Percentiles rank a stretch among this genome's conserved stretches.
Conservation (phyloP, 202 grass and related monocot species). For the Panicum hallii region DNA sequence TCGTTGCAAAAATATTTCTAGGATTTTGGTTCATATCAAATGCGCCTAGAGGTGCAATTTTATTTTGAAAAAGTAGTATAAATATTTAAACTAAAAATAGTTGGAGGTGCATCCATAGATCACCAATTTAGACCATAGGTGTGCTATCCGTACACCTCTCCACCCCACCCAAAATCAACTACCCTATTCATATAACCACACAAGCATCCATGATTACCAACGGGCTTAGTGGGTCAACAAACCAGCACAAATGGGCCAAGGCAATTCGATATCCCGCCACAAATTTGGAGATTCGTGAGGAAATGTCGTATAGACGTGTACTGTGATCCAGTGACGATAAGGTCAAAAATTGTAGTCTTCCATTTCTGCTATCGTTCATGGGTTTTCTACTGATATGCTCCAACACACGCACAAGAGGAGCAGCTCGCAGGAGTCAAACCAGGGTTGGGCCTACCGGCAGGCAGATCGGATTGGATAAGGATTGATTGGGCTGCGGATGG, state of each 20-base stretch:
- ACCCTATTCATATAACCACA: no score
- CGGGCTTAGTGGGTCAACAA: neutral
- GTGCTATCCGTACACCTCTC: no score
- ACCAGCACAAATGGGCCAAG: neutral
- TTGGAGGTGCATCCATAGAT: no score
- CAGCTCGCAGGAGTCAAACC: neutral
- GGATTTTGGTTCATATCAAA: no score
- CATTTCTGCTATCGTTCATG: neutral
- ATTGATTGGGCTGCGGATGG: constrained; percentile 20
- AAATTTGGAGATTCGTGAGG: neutral
- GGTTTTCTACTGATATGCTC: no score
- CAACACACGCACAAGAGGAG: neutral
- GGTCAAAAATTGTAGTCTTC: neutral
- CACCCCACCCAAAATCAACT: no score
- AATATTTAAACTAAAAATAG: no score
- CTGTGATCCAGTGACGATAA: neutral
- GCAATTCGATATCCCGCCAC: neutral
- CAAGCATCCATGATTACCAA: neutral
- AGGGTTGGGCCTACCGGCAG: constrained; percentile 3
- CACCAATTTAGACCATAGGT: no score
- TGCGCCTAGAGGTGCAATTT: no score
- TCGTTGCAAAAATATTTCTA: no score
- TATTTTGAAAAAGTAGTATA: no score
- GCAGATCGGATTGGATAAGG: neutral
- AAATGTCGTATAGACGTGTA: no score